A percentile compares a stretch with the other conserved stretches of the same genome.
Evolutionary conservation across 129 eudicot genomes (phyloP).

Genomic region (Chrysanthemum lavandulifolium): DNA sequence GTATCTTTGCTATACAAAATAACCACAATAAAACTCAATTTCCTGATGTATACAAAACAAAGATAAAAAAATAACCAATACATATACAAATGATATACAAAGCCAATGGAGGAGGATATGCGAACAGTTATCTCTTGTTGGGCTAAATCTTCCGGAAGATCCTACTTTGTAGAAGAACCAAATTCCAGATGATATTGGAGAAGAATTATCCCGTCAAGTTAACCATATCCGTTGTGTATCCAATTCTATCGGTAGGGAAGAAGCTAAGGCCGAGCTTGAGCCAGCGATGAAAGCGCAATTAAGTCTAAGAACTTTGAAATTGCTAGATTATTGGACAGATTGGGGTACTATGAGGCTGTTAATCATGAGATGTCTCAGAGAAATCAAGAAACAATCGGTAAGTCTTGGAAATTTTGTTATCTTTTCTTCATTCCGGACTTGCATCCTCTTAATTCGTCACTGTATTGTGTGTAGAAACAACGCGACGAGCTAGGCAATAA

Average conservation of each 20-base stretch:
- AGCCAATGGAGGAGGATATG: conserved; percentile 60
- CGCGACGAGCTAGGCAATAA: conserved; percentile 59
- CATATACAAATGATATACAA: conserved; percentile 34
- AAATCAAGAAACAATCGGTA: conserved; percentile 96
- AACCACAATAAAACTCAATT: too few species aligned
- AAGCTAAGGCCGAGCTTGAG: conserved; percentile 80
- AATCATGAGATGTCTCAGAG: conserved; percentile 94
- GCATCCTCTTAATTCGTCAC: background rate
- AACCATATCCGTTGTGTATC: conserved; percentile 69
- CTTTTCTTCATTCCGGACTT: background rate
- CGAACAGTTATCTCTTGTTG: conserved; percentile 58
- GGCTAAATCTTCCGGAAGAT: conserved; percentile 59
- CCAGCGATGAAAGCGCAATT: conserved; percentile 70
- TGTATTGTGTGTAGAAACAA: conserved; percentile 43
- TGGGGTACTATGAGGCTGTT: conserved; percentile 81
- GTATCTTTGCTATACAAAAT: too few species aligned
- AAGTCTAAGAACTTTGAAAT: conserved; percentile 79
- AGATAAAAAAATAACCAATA: background rate
- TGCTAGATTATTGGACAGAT: conserved; percentile 74
- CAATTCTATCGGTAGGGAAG: conserved; percentile 70
- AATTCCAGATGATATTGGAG: conserved; percentile 42
- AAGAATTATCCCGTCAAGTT: conserved; percentile 62
- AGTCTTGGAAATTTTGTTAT: conserved; percentile 17
- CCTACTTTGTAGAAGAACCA: conserved; percentile 42
- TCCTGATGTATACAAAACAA: too few species aligned